These are phyloP conservation scores for Vitis labrusca DNA, from an alignment of 164 flowering plant species.

Conservation along the genomic window DNA sequence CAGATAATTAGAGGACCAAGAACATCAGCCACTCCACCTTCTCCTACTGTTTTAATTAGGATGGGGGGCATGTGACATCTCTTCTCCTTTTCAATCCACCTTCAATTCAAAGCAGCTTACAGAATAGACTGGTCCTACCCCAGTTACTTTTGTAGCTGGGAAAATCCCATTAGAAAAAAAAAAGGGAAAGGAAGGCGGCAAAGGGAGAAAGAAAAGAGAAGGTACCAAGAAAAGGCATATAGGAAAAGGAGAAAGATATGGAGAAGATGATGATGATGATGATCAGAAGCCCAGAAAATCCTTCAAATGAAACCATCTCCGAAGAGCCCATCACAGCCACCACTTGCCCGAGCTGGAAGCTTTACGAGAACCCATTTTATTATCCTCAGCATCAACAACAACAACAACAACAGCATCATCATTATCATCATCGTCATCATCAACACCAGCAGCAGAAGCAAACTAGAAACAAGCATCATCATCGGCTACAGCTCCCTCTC, in stretches of 20 bases:
- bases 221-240: slow-evolving; percentile 8
- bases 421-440: neutral
- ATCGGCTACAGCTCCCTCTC: slow-evolving; percentile 34
- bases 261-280: slow-evolving; percentile 41
- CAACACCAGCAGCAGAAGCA: slow-evolving; percentile 7
- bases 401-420: slow-evolving; percentile 3
- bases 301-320: slow-evolving; percentile 18
- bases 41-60: slow-evolving; percentile 4
- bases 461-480: slow-evolving; percentile 9
- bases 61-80: slow-evolving; percentile 33
- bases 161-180: slow-evolving; percentile 16
- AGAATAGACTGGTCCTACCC: slow-evolving; percentile 20
- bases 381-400: slow-evolving; percentile 22
- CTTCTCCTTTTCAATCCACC: slow-evolving; percentile 16
- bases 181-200: slow-evolving; percentile 3
- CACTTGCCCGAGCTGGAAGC: slow-evolving; percentile 63
- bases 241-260: slow-evolving; percentile 16
- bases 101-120: slow-evolving; percentile 17
- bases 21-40: neutral
- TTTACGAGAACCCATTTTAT: slow-evolving; percentile 69
- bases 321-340: slow-evolving; percentile 29
- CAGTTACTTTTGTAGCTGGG: slow-evolving; percentile 16
- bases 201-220: slow-evolving; percentile 15
- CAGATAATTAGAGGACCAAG: neutral
- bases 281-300: slow-evolving; percentile 28